These are phyloP conservation scores for Blastocystis sp. DNA, from an alignment of 352 stramenopile species.

Conservation along the genomic window DNA sequence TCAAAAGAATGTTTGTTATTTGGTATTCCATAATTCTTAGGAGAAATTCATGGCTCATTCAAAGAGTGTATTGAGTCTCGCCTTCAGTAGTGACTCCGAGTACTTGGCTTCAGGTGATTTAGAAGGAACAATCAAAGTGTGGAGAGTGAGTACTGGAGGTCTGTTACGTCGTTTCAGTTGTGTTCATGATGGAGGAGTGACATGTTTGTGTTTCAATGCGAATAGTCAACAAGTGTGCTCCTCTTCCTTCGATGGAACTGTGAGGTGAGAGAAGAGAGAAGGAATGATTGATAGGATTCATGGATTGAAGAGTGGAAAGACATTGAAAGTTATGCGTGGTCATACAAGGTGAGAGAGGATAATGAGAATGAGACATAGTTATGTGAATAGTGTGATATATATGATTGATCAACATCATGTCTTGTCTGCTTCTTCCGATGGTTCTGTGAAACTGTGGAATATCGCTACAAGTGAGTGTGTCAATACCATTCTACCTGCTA, in stretches of 20 bases:
- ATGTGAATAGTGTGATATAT: slow-evolving; percentile 80
- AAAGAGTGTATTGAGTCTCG: slow-evolving; percentile 76
- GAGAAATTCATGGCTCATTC: slow-evolving; percentile 86
- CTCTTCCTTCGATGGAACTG: slow-evolving; percentile 77
- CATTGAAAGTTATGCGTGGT: slow-evolving; percentile 80
- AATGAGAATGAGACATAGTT: slow-evolving; percentile 64
- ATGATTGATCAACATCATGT: slow-evolving; percentile 67
- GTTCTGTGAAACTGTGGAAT: slow-evolving; percentile 81
- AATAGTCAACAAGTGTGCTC: slow-evolving; percentile 81
- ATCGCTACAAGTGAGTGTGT: slow-evolving; percentile 75
- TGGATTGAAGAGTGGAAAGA: slow-evolving; percentile 80
- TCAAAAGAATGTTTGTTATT: slow-evolving; percentile 68
- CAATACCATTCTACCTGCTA: slow-evolving; percentile 71
- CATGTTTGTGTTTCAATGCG: slow-evolving; percentile 78
- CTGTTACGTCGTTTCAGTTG: slow-evolving; percentile 70
- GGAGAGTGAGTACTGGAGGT: neutral
- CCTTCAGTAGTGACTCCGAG: slow-evolving; percentile 77
- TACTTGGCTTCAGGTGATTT: slow-evolving; percentile 79
- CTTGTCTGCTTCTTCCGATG: slow-evolving; percentile 80
- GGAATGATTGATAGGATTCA: slow-evolving; percentile 70
- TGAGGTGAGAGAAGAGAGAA: slow-evolving; percentile 65
- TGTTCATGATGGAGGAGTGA: slow-evolving; percentile 75
- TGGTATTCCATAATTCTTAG: neutral
- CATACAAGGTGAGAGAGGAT: neutral
- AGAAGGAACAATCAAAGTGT: slow-evolving; percentile 69